Percentiles rank a stretch among this genome's conserved stretches.
These are phyloP conservation scores for Ceratobasidium sp. DNA, from an alignment of 1,284 basidiomycete species.

Conservation along the genomic window DNA sequence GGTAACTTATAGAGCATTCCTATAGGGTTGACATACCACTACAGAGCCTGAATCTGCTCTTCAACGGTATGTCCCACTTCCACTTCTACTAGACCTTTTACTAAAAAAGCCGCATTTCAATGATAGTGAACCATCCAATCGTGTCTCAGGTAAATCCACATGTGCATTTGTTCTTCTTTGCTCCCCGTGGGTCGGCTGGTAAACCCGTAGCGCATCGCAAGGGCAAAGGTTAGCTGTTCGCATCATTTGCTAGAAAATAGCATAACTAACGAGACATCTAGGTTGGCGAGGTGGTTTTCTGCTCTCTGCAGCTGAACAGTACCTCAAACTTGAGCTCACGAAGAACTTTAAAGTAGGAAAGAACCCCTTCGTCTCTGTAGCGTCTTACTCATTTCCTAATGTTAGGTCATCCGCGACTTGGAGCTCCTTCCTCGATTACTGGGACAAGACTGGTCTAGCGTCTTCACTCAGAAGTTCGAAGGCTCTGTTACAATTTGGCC, in stretches of 20 bases:
- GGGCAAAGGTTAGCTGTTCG: slow-evolving; percentile 76
- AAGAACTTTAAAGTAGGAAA: slow-evolving; percentile 91
- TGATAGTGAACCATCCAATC: slow-evolving; percentile 89
- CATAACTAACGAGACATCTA: slow-evolving; percentile 52
- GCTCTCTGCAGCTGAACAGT: slow-evolving; percentile 91
- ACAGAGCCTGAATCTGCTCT: slow-evolving; percentile 92
- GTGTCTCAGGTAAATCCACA: slow-evolving; percentile 98
- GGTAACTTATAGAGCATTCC: not conserved
- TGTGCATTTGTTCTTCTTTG: slow-evolving; percentile 98
- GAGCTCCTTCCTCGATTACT: slow-evolving; percentile 90
- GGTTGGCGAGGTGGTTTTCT: slow-evolving; percentile 98
- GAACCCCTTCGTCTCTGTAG: too few species aligned
- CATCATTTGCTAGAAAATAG: slow-evolving; percentile 16
- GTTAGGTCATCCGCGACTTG: slow-evolving; percentile 88
- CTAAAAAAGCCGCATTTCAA: slow-evolving; percentile 5
- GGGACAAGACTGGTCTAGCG: slow-evolving; percentile 95
- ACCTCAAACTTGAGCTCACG: slow-evolving; percentile 92
- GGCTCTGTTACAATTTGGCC: slow-evolving; percentile 91
- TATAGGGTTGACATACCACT: slow-evolving; percentile 96
- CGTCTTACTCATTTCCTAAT: too few species aligned
- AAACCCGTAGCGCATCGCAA: slow-evolving; percentile 92
- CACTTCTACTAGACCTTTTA: not conserved
- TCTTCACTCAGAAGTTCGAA: slow-evolving; percentile 92
- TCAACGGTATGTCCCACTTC: slow-evolving; percentile 72
- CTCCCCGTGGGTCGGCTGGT: slow-evolving; percentile 92